These are phyloP conservation scores for Saprolegnia diclina DNA, from an alignment of 352 stramenopile genomes.

Conservation along the genomic window DNA sequence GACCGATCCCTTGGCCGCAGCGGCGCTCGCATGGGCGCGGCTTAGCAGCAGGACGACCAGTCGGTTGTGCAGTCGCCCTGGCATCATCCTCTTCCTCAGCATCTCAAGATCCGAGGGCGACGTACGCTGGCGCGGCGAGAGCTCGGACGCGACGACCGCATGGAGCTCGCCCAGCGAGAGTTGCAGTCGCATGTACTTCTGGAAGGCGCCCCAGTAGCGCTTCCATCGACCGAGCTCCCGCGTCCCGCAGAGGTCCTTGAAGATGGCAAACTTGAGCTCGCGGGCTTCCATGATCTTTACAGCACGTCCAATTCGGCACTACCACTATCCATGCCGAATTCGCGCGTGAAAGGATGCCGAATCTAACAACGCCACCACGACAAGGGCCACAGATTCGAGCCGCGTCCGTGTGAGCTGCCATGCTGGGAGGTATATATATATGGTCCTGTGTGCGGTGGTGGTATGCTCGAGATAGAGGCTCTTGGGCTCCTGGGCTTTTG, in stretches of 20 bases:
- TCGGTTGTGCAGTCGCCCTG: not conserved
- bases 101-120: not conserved
- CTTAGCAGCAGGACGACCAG: not conserved
- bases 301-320: too few relatives aligned
- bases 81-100: not conserved
- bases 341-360: not conserved
- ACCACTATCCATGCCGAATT: not conserved
- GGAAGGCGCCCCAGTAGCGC: not conserved
- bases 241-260: constrained; percentile 1
- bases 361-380: not conserved
- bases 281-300: not conserved
- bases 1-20: too few relatives aligned
- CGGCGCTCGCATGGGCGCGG: too few relatives aligned
- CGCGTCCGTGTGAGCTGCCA: too few relatives aligned
- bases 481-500: too few relatives aligned
- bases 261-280: not conserved
- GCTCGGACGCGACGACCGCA: not conserved
- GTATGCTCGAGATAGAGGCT: too few relatives aligned
- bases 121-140: not conserved
- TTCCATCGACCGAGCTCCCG: not conserved
- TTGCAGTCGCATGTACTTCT: not conserved
- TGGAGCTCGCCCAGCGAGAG: constrained; percentile 1
- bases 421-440: too few relatives aligned
- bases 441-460: too few relatives aligned
- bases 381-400: too few relatives aligned